Evolutionary conservation across 108 stramenopile genomes (phyloP).

Genomic region (Pseudonitzschia delicatissima): DNA sequence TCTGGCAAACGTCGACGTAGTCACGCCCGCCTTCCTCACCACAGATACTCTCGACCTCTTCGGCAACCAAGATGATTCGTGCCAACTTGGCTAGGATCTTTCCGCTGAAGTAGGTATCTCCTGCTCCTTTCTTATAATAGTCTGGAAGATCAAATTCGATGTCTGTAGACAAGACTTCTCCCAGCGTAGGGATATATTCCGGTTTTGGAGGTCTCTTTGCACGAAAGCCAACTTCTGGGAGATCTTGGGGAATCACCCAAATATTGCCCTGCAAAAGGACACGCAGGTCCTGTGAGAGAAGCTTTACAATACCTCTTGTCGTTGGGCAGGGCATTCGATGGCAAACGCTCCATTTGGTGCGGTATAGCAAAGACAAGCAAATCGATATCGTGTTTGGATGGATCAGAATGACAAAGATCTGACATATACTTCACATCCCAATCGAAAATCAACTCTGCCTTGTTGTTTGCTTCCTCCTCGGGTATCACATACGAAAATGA

Average conservation of each 20-base stretch:
- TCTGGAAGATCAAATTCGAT: conserved; percentile 59
- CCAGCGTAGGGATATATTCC: conserved; percentile 38
- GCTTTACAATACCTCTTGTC: conserved; percentile 29
- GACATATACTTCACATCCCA: conserved; percentile 55
- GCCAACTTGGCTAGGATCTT: conserved; percentile 91
- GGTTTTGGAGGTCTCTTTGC: conserved; percentile 57
- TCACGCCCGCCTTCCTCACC: conserved; percentile 24
- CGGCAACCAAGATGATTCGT: conserved; percentile 77
- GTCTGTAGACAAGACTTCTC: conserved; percentile 48
- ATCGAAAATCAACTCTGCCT: conserved; percentile 42
- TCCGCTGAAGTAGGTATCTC: conserved; percentile 95
- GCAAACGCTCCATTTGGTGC: conserved; percentile 55
- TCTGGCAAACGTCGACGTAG: conserved; percentile 43
- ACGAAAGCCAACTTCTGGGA: conserved; percentile 54
- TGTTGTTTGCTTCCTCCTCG: conserved; percentile 14
- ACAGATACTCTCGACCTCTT: conserved; percentile 70
- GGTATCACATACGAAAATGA: conserved; percentile 26
- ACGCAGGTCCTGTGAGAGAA: conserved; percentile 40
- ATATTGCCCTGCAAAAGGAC: conserved; percentile 34
- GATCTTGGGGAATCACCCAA: conserved; percentile 31
- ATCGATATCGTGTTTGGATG: conserved; percentile 21
- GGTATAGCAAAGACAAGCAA: conserved; percentile 72
- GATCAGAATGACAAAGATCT: conserved; percentile 27
- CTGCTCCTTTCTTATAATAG: conserved; percentile 83
- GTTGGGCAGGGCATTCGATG: neutral